These are phyloP conservation scores for Cornus kousa DNA, from an alignment of 148 eudicot genomes.

Conservation along the genomic window DNA sequence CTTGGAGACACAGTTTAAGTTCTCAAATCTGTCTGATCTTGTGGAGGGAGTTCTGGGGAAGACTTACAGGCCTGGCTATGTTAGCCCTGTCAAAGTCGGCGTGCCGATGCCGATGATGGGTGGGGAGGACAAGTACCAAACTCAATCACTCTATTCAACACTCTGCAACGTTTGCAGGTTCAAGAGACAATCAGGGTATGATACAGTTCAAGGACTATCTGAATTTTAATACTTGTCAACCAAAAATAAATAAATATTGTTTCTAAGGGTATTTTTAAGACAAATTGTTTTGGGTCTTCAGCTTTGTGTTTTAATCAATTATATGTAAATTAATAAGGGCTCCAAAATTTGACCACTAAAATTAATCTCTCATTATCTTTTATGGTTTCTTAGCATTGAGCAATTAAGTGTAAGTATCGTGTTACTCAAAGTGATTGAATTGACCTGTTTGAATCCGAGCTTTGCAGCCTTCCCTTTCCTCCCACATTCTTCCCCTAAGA, in stretches of 20 bases:
- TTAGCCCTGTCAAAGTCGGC: conserved; percentile 45
- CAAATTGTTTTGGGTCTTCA: background rate
- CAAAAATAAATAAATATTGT: too few relatives aligned
- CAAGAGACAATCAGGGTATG: conserved; percentile 17
- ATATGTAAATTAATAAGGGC: background rate
- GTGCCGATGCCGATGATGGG: conserved; percentile 54
- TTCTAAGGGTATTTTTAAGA: background rate
- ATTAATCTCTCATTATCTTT: background rate
- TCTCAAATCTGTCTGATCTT: conserved; percentile 25
- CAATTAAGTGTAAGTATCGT: too few relatives aligned
- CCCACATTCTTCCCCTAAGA: too few relatives aligned
- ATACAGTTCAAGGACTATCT: conserved; percentile 9
- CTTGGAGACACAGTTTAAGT: conserved; percentile 41
- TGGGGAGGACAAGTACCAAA: conserved; percentile 51
- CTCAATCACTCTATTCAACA: conserved; percentile 36
- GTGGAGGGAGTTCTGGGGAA: conserved; percentile 52
- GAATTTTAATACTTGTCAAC: background rate
- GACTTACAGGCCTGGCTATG: conserved; percentile 46
- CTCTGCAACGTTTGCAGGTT: conserved; percentile 42
- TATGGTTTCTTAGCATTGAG: background rate
- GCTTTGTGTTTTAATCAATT: background rate
- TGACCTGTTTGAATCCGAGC: too few relatives aligned
- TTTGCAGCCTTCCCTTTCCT: too few relatives aligned
- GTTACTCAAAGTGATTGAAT: too few relatives aligned
- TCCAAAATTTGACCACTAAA: background rate